Evolutionary conservation across 164 flowering plant species (phyloP).

Genomic region (Liquidambar formosana): DNA sequence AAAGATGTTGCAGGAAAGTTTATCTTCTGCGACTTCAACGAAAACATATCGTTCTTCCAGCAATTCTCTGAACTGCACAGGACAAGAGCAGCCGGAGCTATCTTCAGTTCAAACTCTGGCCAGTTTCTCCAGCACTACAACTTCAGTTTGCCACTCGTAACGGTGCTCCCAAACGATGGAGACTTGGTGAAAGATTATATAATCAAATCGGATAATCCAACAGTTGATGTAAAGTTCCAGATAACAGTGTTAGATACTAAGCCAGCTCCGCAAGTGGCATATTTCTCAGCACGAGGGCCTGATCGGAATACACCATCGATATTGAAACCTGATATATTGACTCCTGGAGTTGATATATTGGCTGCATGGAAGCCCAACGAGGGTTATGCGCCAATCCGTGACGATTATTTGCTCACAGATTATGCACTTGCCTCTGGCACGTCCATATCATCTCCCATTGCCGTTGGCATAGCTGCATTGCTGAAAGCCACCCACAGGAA

Average conservation of each 20-base stretch:
- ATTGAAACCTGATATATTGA: no score
- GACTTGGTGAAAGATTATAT: conserved; percentile 21
- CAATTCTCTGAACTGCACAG: conserved; percentile 11
- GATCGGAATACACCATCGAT: conserved; percentile 15
- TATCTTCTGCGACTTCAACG: conserved; percentile 23
- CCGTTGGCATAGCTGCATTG: neutral
- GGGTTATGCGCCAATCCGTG: conserved; percentile 7
- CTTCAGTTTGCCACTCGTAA: conserved; percentile 26
- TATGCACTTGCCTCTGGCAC: conserved; percentile 38
- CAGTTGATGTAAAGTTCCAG: no score
- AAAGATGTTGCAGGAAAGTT: conserved; percentile 36
- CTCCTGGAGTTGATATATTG: conserved; percentile 38
- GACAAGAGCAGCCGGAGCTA: conserved; percentile 24
- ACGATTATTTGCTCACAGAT: conserved; percentile 24
- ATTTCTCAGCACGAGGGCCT: conserved; percentile 40
- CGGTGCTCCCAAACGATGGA: conserved; percentile 19
- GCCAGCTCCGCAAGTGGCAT: conserved; percentile 39
- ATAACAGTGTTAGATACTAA: conserved; percentile 25
- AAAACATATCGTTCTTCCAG: neutral
- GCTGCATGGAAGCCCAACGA: conserved; percentile 32
- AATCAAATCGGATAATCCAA: no score
- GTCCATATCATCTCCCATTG: conserved; percentile 40
- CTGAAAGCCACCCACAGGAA: no score
- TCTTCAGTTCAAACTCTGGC: conserved; percentile 4
- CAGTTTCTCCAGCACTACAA: conserved; percentile 9